Conservation (phyloP, 257 asterid species). For the Solanum arcanum region DNA sequence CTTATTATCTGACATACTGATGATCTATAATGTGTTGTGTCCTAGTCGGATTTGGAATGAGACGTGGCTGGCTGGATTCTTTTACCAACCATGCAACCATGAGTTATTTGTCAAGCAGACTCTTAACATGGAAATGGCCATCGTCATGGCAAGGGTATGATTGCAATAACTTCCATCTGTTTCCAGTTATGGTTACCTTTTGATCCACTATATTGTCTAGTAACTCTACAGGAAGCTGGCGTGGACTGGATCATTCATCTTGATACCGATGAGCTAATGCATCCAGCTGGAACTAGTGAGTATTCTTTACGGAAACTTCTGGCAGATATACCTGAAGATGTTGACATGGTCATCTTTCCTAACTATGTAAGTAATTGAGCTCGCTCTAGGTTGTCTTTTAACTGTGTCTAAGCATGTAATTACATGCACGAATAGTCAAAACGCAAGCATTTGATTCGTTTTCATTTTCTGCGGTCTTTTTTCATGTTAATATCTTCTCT, state of each 20-base stretch:
- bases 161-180: neutral
- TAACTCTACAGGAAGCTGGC: slow-evolving; percentile 27
- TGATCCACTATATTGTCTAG: neutral
- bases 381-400: neutral
- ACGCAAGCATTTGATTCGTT: neutral
- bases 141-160: slow-evolving; percentile 26
- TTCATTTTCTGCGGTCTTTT: neutral
- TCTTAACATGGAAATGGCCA: slow-evolving; percentile 26
- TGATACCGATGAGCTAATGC: slow-evolving; percentile 43
- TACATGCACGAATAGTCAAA: neutral
- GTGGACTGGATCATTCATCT: slow-evolving; percentile 52
- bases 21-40: neutral
- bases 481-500: neutral
- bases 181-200: neutral
- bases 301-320: slow-evolving; percentile 30
- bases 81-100: slow-evolving; percentile 23
- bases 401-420: neutral
- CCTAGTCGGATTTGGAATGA: slow-evolving; percentile 24
- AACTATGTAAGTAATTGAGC: slow-evolving; percentile 30
- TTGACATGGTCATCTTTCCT: slow-evolving; percentile 27
- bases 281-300: slow-evolving; percentile 31
- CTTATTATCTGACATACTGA: neutral
- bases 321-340: slow-evolving; percentile 20
- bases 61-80: slow-evolving; percentile 6
- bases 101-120: slow-evolving; percentile 27